Evolutionary conservation across 495 filamentous ascomycete genomes (phyloP).

Genomic region (Xylaria palmicola): DNA sequence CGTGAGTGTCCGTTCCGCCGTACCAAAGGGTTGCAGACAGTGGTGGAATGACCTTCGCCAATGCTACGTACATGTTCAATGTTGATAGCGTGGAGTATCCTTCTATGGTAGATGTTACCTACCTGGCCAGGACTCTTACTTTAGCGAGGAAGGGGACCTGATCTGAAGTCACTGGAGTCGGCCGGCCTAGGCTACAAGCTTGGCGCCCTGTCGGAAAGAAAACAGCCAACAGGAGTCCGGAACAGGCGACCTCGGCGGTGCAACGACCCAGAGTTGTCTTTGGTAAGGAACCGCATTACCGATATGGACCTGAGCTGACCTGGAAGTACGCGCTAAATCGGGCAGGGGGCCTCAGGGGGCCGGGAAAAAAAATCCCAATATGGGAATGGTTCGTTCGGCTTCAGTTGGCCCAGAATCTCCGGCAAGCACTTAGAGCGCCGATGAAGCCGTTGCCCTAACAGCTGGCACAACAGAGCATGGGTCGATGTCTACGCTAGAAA

Average conservation of each 20-base stretch:
- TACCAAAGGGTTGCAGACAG: background rate
- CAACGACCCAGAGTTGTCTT: background rate
- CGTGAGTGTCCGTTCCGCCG: background rate
- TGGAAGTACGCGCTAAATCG: background rate
- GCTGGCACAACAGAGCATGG: background rate
- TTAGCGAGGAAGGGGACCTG: background rate
- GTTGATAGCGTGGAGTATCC: background rate
- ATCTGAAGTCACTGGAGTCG: background rate
- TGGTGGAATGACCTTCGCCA: background rate
- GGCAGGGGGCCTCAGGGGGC: background rate
- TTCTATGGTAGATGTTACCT: background rate
- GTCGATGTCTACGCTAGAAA: background rate
- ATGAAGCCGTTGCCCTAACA: background rate
- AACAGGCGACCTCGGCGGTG: background rate
- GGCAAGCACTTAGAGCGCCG: background rate
- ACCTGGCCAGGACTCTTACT: background rate
- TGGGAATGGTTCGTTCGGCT: background rate
- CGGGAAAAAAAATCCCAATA: background rate
- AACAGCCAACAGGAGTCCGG: background rate
- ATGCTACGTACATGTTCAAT: background rate
- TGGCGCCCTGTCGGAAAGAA: constrained; percentile 1
- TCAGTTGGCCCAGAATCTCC: background rate
- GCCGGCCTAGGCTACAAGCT: background rate
- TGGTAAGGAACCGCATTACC: background rate
- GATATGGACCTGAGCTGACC: background rate